Evolutionary conservation across 345 rosid species (phyloP).

Genomic region (Citrus mangshanensis): DNA sequence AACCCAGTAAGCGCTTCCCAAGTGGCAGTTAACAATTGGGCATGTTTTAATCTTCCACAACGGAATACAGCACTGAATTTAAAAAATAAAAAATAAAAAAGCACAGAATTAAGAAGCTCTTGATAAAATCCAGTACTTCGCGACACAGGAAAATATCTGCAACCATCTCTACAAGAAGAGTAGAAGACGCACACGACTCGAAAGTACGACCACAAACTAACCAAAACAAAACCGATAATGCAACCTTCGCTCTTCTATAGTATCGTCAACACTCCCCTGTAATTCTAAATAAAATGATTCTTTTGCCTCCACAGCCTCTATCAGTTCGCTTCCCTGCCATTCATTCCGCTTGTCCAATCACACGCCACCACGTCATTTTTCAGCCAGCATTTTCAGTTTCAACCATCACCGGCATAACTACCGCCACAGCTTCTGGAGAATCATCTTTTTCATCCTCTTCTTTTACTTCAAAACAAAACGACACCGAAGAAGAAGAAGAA

Average conservation of each 20-base stretch:
- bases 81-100: too few species aligned
- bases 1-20: background rate
- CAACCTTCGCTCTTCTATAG: background rate
- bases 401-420: constrained; percentile 1
- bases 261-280: background rate
- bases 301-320: constrained; percentile 46
- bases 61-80: too few species aligned
- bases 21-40: background rate
- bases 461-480: constrained; percentile 20
- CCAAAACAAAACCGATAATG: constrained; percentile 8
- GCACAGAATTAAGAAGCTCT: too few species aligned
- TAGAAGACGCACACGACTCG: background rate
- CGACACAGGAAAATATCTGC: background rate
- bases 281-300: constrained; percentile 30
- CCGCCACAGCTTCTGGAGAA: background rate
- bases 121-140: background rate
- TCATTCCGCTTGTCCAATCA: constrained; percentile 21
- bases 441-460: constrained; percentile 12
- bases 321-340: constrained; percentile 48
- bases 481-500: constrained; percentile 1
- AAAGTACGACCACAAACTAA: constrained; percentile 9
- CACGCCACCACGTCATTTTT: constrained; percentile 37
- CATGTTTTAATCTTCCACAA: background rate
- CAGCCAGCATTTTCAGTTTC: constrained; percentile 25
- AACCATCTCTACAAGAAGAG: background rate